A percentile compares a stretch with the other conserved stretches of the same genome.
Conservation (phyloP, 106 monocot genomes). For the Dioscorea alata region DNA sequence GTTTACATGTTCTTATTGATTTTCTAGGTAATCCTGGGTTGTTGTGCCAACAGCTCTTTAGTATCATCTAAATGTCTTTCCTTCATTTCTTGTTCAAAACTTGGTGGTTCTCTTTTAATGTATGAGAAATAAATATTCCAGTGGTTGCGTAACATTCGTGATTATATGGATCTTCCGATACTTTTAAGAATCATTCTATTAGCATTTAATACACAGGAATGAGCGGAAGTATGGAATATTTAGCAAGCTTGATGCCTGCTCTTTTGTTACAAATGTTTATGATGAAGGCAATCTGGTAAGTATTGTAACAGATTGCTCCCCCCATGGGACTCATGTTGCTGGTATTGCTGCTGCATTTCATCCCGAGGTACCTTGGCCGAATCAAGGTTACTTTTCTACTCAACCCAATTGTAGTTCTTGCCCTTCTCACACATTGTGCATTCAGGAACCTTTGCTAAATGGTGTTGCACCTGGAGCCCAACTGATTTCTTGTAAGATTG, state of each 20-base stretch:
- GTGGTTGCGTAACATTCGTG: too few relatives aligned
- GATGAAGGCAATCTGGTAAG: slow-evolving; percentile 94
- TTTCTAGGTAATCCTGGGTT: too few relatives aligned
- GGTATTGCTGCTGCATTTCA: slow-evolving; percentile 92
- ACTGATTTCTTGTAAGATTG: slow-evolving; percentile 96
- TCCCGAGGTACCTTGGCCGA: slow-evolving; percentile 46
- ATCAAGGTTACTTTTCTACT: too few relatives aligned
- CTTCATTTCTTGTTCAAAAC: too few relatives aligned
- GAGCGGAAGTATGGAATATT: slow-evolving; percentile 86
- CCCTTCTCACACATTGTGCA: not conserved
- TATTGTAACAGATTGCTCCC: slow-evolving; percentile 95
- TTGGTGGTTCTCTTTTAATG: too few relatives aligned
- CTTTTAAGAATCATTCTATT: not conserved
- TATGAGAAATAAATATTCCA: too few relatives aligned
- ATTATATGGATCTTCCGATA: too few relatives aligned
- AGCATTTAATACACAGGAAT: slow-evolving; percentile 44
- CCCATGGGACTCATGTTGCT: slow-evolving; percentile 99
- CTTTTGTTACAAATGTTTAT: slow-evolving; percentile 91
- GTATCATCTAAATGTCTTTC: too few relatives aligned
- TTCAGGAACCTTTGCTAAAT: slow-evolving; percentile 87
- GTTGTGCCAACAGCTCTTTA: too few relatives aligned
- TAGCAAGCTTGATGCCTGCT: slow-evolving; percentile 92
- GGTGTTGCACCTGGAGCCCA: slow-evolving; percentile 98
- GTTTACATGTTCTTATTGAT: too few relatives aligned
- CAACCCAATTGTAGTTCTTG: too few relatives aligned